Percentiles rank a stretch among this genome's conserved stretches.
These are phyloP conservation scores for Echinochloa phyllopogon DNA, from an alignment of 176 grass and related monocot species.

Conservation along the genomic window DNA sequence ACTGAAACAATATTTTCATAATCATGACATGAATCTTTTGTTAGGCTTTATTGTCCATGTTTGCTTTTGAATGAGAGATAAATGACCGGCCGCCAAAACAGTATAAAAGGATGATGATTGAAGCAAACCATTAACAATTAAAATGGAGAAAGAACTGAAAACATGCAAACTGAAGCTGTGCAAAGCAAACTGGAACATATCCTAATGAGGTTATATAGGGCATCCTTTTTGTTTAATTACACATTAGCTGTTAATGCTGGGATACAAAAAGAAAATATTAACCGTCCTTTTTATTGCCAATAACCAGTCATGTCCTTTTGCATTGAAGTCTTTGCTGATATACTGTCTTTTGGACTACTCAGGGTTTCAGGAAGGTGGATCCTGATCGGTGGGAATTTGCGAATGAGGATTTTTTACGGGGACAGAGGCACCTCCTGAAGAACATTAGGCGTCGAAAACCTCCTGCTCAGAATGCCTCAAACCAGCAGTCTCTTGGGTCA, in stretches of 20 bases:
- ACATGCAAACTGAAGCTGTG: slow-evolving; percentile 54
- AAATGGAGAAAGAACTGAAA: slow-evolving; percentile 46
- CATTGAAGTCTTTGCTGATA: background rate
- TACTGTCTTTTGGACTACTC: slow-evolving; percentile 27
- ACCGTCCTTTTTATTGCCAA: background rate
- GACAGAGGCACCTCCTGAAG: slow-evolving; percentile 87
- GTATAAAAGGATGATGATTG: slow-evolving; percentile 53
- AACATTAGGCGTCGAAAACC: slow-evolving; percentile 78
- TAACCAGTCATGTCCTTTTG: slow-evolving; percentile 24
- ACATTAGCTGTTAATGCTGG: slow-evolving; percentile 8
- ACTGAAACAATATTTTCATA: background rate
- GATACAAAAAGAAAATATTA: slow-evolving; percentile 7
- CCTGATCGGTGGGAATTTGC: slow-evolving; percentile 97
- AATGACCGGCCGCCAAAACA: slow-evolving; percentile 37
- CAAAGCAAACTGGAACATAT: slow-evolving; percentile 46
- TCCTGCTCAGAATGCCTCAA: slow-evolving; percentile 45
- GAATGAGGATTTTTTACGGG: slow-evolving; percentile 82
- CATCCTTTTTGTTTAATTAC: slow-evolving; percentile 1
- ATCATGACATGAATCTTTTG: background rate
- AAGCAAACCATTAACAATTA: slow-evolving; percentile 54
- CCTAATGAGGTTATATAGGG: slow-evolving; percentile 27
- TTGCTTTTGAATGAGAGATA: slow-evolving; percentile 2
- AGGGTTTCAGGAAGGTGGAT: slow-evolving; percentile 98
- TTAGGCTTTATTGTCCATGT: background rate
- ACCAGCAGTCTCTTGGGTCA: slow-evolving; percentile 63